Evolutionary conservation across 2,329 filamentous ascomycete species (phyloP).

Genomic region (Colletotrichum simmondsii): DNA sequence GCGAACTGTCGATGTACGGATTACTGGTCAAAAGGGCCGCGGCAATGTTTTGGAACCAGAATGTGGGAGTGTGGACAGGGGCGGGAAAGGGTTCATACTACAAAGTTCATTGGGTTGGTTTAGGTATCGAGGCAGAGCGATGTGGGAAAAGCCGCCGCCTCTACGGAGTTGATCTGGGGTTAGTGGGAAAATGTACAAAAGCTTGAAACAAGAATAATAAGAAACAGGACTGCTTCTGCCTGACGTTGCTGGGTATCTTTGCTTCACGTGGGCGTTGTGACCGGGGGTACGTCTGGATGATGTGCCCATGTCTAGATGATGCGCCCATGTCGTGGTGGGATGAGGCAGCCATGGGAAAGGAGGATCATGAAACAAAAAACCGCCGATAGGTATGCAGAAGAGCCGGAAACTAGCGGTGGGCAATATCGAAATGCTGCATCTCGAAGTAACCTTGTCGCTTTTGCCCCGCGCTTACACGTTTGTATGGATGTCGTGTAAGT

Average conservation of each 20-base stretch:
- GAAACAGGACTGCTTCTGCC: background rate
- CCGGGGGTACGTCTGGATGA: background rate
- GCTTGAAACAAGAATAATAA: constrained; percentile 17
- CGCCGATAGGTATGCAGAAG: background rate
- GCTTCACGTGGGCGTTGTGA: background rate
- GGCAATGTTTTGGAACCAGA: background rate
- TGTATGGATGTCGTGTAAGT: background rate
- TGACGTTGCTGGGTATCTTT: background rate
- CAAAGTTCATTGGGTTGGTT: background rate
- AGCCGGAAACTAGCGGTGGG: background rate
- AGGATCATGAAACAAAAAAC: constrained; percentile 8
- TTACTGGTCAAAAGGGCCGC: background rate
- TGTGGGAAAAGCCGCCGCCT: background rate
- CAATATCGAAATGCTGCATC: background rate
- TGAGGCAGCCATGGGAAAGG: constrained; percentile 2
- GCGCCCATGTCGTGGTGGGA: background rate
- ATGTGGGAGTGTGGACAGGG: background rate
- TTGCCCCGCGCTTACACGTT: constrained; percentile 13
- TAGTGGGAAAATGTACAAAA: constrained; percentile 16
- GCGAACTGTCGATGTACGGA: background rate
- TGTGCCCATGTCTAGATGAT: constrained; percentile 5
- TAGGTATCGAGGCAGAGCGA: background rate
- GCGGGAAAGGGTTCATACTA: background rate
- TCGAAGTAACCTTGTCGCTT: background rate
- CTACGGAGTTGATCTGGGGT: background rate